These are phyloP conservation scores for Silene noctiflora DNA, from an alignment of 179 eudicot species.

Conservation along the genomic window DNA sequence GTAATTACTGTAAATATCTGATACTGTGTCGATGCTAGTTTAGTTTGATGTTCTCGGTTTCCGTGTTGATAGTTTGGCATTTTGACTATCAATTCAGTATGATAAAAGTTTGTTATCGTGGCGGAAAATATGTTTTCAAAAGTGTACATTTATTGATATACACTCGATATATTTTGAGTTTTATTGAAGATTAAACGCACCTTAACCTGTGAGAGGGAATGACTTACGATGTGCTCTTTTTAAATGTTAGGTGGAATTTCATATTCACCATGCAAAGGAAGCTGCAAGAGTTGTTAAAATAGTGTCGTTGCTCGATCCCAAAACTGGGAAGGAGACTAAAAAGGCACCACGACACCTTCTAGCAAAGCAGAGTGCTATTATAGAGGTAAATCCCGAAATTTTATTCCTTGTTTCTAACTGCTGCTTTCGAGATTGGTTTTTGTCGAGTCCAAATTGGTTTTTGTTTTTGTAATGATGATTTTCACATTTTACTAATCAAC, in stretches of 20 bases:
- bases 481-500: too few relatives aligned
- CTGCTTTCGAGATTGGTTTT: not conserved
- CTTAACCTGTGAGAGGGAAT: not conserved
- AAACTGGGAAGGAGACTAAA: slow-evolving; percentile 82
- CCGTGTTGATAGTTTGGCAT: not conserved
- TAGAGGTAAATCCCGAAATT: not conserved
- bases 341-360: slow-evolving; percentile 82
- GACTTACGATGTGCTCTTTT: slow-evolving; percentile 13
- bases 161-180: too few relatives aligned
- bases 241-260: slow-evolving; percentile 73
- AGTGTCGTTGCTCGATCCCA: slow-evolving; percentile 77
- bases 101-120: not conserved
- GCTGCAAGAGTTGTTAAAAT: slow-evolving; percentile 72
- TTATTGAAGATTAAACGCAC: not conserved
- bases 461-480: not conserved
- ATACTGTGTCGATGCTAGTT: not conserved
- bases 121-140: not conserved
- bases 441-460: not conserved
- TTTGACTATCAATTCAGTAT: not conserved
- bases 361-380: slow-evolving; percentile 29
- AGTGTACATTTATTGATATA: not conserved
- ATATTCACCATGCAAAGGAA: slow-evolving; percentile 83
- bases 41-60: too few relatives aligned
- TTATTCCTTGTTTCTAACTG: not conserved
- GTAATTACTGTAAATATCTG: not conserved